phyloP scores from a whole-genome alignment of 768 basidiomycete species.

The Fomitopsis pulvina region DNA sequence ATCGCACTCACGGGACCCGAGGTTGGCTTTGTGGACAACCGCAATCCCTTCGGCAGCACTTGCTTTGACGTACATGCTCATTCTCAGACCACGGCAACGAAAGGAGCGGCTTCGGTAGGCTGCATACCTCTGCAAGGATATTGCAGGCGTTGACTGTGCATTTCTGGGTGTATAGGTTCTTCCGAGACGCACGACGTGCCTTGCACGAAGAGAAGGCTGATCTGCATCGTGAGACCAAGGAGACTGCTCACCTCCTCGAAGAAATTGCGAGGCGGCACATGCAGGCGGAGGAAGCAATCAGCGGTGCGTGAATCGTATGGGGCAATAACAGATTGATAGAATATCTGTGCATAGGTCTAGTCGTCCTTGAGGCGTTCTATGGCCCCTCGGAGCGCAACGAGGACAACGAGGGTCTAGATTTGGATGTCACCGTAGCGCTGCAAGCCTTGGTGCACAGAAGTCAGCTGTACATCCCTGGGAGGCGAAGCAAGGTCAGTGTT shows the following conservation, averaged over 20 bases:
- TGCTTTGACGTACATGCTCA: constrained; percentile 48
- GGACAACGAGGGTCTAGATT: constrained; percentile 45
- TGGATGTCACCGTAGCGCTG: constrained; percentile 77
- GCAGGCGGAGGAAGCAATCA: constrained; percentile 55
- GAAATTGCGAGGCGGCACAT: constrained; percentile 61
- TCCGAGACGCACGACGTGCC: constrained; percentile 56
- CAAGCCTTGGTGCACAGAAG: constrained; percentile 78
- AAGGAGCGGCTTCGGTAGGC: constrained; percentile 47
- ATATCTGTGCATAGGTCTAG: constrained; percentile 45
- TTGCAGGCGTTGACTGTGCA: constrained; percentile 7
- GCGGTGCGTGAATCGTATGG: constrained; percentile 40
- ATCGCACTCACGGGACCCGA: constrained; percentile 40
- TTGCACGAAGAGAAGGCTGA: constrained; percentile 60
- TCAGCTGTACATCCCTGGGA: constrained; percentile 72
- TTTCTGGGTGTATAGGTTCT: constrained; percentile 39
- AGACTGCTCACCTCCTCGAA: constrained; percentile 54
- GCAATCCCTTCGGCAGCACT: constrained; percentile 51
- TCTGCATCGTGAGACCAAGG: constrained; percentile 55
- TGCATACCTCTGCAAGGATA: constrained; percentile 5
- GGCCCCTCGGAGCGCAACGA: constrained; percentile 47
- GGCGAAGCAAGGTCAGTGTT: constrained; percentile 60
- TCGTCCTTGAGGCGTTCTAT: constrained; percentile 72
- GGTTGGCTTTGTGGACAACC: constrained; percentile 42
- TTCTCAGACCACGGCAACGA: constrained; percentile 49
- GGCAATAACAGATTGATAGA: neutral